Percentiles rank a stretch among this genome's conserved stretches.
These are phyloP conservation scores for Hondaea fermentalgiana DNA, from an alignment of 108 stramenopile genomes.

Conservation along the genomic window DNA sequence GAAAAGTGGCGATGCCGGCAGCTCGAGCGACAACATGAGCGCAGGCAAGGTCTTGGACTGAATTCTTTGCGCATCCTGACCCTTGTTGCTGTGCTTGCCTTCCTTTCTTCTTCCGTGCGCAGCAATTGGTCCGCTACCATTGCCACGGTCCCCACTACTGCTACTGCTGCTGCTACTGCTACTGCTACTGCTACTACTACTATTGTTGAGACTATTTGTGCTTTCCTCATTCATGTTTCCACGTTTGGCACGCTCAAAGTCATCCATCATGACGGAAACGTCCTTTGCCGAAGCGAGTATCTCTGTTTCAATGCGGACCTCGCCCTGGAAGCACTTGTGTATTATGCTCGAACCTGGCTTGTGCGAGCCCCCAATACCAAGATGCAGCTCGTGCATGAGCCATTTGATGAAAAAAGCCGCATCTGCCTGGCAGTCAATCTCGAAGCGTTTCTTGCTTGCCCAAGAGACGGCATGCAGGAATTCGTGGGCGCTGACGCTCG, in stretches of 20 bases:
- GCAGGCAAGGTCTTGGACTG: conserved; percentile 52
- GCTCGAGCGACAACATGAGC: conserved; percentile 85
- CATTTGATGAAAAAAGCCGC: conserved; percentile 87
- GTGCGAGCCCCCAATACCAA: conserved; percentile 46
- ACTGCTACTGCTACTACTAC: too few species aligned
- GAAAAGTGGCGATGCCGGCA: conserved; percentile 93
- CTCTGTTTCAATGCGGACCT: conserved; percentile 68
- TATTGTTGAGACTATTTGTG: too few species aligned
- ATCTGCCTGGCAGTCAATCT: conserved; percentile 72
- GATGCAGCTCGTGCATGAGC: conserved; percentile 83
- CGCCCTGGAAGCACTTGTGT: conserved; percentile 79
- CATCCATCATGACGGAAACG: conserved; percentile 33
- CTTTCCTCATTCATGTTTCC: not conserved
- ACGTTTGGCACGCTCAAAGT: conserved; percentile 18
- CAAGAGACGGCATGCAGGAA: conserved; percentile 75
- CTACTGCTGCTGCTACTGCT: too few species aligned
- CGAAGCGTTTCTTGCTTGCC: conserved; percentile 75
- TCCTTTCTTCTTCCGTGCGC: too few species aligned
- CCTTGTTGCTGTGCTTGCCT: too few species aligned
- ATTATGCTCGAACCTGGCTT: conserved; percentile 57
- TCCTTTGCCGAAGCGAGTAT: conserved; percentile 25
- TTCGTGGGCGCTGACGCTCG: conserved; percentile 84
- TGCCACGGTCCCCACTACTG: too few species aligned
- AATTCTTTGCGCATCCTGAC: not conserved
- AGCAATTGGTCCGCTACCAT: too few species aligned